Base-by-base conservation (phyloP, 2,329 filamentous ascomycete species). In the Colletotrichum cuscutae region DNA sequence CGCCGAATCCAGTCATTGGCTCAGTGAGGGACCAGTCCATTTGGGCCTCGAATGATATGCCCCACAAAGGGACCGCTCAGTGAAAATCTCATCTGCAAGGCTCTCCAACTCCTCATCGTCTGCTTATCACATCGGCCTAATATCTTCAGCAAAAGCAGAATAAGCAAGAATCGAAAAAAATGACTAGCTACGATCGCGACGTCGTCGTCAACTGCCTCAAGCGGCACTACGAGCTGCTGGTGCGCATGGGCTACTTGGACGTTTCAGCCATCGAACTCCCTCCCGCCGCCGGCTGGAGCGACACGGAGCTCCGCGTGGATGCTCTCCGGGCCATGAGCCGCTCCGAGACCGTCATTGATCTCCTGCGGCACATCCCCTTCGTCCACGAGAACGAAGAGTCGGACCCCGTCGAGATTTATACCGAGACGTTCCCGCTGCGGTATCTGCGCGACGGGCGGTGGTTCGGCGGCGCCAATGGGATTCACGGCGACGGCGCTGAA, bases 301-400 rank as follows among this genome's bases (percentile, higher is more conserved):
- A 74, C 54, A 30, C 62, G 28, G 62, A 74, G 58, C 68, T 74
- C 53, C 62, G 62, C 59, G 68, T 74, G 53, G 72, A 74, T 58
- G 68, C 63, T 13, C 72, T 74, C 68, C 72, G 72, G 63, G 68
- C 68, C 63, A 71, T 74, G 72, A 68, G 72, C 68, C 72, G 72
- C 53, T 74, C 68, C 32, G 72, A 74, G 59, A 37, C 58, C 19
- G 72, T 63, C 24, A 60, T 74, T 28, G 72, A 74, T 37, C 63
- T 74, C 37, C 54, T 74, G 52, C 68, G 72, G 35, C 68, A 68
- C 59, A 35, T 74, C 2, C 72, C 72, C 42, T 74, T 72, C 53
- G 68, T 72, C 37, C 68, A 54, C 56, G 71, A 72, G 49, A 70
- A 65, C 61, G 71, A 72, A n/a, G 35, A 61, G 13, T 60, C 59